A percentile compares a stretch with the other conserved stretches of the same genome.
phyloP scores from a whole-genome alignment of 257 asterid species.

The Solanum acaule region DNA sequence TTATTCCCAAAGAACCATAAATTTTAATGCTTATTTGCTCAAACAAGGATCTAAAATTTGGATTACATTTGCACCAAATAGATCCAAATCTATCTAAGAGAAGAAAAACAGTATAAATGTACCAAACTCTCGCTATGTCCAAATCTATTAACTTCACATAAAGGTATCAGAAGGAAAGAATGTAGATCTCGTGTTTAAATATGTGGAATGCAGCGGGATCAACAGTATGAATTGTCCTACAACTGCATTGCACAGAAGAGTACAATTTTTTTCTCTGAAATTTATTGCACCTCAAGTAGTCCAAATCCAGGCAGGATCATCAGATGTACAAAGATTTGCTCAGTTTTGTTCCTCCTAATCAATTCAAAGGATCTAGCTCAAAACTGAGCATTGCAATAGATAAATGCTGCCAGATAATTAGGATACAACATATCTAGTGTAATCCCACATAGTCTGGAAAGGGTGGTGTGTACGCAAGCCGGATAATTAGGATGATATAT shows the following conservation, averaged over 20 bases:
- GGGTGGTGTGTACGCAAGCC: neutral
- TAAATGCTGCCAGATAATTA: neutral
- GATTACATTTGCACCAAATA: neutral
- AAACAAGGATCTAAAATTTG: neutral
- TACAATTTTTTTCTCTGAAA: neutral
- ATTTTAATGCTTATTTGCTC: neutral
- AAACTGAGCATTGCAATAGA: slow-evolving; percentile 1
- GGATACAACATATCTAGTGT: neutral
- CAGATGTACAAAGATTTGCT: slow-evolving; percentile 26
- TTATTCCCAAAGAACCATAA: neutral
- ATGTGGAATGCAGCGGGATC: neutral
- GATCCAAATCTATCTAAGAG: neutral
- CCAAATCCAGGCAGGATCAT: slow-evolving; percentile 15
- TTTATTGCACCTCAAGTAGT: neutral
- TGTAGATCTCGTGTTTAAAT: neutral
- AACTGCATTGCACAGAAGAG: neutral
- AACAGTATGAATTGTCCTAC: neutral
- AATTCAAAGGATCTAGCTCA: slow-evolving; percentile 9
- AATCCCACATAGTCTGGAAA: neutral
- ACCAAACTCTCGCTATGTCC: neutral
- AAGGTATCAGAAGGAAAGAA: neutral
- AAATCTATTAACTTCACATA: neutral
- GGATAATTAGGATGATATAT: slow-evolving; percentile 2
- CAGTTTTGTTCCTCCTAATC: slow-evolving; percentile 16
- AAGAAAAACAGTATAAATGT: neutral